Conservation (phyloP, 2,329 filamentous ascomycete genomes). For the Colletotrichum coccodes region DNA sequence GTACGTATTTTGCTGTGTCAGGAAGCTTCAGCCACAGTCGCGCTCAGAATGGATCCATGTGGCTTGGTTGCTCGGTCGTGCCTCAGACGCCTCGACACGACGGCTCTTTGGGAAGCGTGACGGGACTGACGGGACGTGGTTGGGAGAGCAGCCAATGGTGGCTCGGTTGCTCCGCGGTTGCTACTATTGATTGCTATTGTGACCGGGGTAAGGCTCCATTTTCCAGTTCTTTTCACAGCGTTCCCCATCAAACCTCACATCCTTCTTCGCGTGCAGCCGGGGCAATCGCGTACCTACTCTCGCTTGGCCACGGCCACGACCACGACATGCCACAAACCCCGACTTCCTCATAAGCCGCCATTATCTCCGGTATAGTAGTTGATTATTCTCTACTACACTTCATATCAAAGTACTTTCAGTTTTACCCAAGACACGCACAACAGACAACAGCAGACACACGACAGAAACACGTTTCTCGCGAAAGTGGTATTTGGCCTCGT, state of each 20-base stretch:
- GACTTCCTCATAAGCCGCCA: constrained; percentile 17
- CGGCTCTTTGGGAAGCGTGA: constrained; percentile 9
- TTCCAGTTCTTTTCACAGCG: constrained; percentile 15
- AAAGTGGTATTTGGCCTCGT: not conserved
- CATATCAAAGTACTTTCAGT: not conserved
- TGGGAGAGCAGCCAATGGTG: constrained; percentile 51
- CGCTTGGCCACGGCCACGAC: constrained; percentile 1
- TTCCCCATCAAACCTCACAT: not conserved
- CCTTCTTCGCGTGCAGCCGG: constrained; percentile 27
- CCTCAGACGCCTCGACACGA: constrained; percentile 20
- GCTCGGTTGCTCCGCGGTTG: constrained; percentile 66
- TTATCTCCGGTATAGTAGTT: not conserved
- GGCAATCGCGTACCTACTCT: constrained; percentile 30
- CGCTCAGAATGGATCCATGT: not conserved
- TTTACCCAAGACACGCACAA: not conserved
- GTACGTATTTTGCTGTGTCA: not conserved
- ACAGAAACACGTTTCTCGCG: not conserved
- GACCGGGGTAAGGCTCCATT: constrained; percentile 13
- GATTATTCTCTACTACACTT: not conserved
- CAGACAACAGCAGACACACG: not conserved
- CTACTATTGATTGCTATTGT: constrained; percentile 56
- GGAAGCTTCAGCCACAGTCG: constrained; percentile 10
- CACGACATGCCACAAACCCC: not conserved
- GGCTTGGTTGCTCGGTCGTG: not conserved
- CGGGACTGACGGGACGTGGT: constrained; percentile 1